Evolutionary conservation across 306 rosid species (phyloP).

Genomic region (Cicer bijugum): DNA sequence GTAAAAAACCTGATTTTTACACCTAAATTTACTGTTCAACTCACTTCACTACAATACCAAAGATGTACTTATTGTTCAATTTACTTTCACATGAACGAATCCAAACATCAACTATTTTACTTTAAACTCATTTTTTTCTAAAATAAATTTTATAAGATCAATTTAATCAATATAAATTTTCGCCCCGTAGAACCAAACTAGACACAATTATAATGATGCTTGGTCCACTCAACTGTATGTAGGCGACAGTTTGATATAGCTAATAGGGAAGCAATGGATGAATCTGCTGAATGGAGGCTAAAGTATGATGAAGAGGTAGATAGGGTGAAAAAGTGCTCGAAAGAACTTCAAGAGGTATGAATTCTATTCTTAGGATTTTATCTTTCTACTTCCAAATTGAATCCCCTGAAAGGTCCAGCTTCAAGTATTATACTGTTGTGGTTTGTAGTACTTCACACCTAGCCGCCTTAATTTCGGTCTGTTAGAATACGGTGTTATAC

Average conservation of each 20-base stretch:
- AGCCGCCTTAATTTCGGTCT: slow-evolving; percentile 8
- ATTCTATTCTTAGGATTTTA: slow-evolving; percentile 14
- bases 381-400: slow-evolving; percentile 3
- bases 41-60: too few relatives aligned
- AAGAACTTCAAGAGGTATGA: slow-evolving; percentile 68
- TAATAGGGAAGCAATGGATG: slow-evolving; percentile 82
- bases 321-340: slow-evolving; percentile 55
- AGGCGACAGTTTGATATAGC: slow-evolving; percentile 84
- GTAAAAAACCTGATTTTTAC: too few relatives aligned
- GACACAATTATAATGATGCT: not conserved
- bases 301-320: slow-evolving; percentile 68
- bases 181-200: too few relatives aligned
- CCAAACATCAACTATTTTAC: too few relatives aligned
- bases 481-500: not conserved
- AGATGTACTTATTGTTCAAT: too few relatives aligned
- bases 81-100: too few relatives aligned
- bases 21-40: too few relatives aligned
- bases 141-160: too few relatives aligned
- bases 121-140: too few relatives aligned
- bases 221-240: slow-evolving; percentile 28
- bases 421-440: slow-evolving; percentile 17
- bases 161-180: too few relatives aligned
- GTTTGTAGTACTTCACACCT: not conserved
- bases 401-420: slow-evolving; percentile 7
- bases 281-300: slow-evolving; percentile 95